Evolutionary conservation across 2,329 filamentous ascomycete species (phyloP).

Genomic region (Claviceps capensis): DNA sequence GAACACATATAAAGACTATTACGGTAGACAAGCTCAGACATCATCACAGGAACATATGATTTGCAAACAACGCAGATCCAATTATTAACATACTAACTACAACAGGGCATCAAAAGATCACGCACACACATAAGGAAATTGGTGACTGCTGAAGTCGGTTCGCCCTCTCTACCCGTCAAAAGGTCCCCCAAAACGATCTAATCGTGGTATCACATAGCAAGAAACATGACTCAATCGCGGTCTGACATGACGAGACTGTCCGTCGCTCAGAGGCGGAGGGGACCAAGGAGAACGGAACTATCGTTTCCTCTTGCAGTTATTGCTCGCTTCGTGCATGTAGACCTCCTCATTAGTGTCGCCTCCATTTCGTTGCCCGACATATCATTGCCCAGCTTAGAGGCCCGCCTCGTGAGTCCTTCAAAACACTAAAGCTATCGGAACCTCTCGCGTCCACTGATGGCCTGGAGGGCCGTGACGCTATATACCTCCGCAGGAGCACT

Average conservation of each 20-base stretch:
- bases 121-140: neutral
- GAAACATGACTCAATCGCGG: neutral
- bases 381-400: too few relatives aligned
- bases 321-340: neutral
- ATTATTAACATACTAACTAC: neutral
- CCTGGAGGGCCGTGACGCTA: neutral
- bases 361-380: too few relatives aligned
- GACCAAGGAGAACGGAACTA: too few relatives aligned
- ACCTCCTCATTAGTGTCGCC: neutral
- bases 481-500: neutral
- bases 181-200: neutral
- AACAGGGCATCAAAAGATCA: neutral
- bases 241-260: neutral
- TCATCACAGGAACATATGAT: too few relatives aligned
- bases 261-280: too few relatives aligned
- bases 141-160: neutral
- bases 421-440: conserved; percentile 5
- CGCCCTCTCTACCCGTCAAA: neutral
- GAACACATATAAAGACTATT: too few relatives aligned
- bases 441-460: conserved; percentile 9
- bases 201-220: conserved; percentile 3
- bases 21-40: too few relatives aligned
- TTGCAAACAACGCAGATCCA: neutral
- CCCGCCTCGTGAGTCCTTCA: conserved; percentile 1
- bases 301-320: neutral